Evolutionary conservation across 495 filamentous ascomycete genomes (phyloP), one percentile per base, ranked within the genome.

Genomic region (Poronia punctata): DNA sequence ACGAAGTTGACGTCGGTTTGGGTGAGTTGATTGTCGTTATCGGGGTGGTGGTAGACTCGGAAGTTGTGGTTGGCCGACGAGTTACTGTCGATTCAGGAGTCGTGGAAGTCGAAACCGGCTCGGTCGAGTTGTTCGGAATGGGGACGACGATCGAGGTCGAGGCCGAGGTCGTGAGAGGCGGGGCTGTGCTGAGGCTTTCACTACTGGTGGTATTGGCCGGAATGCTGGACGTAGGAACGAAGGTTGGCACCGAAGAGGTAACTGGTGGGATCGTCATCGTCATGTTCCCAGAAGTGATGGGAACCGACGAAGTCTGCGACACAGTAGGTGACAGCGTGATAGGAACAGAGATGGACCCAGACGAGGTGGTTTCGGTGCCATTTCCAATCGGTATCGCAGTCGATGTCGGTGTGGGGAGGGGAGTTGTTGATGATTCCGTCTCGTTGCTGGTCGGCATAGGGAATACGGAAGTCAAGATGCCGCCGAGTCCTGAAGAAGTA

Each of bases 91-190:
- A 19, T 3, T 35, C 16, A 14, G 43, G 7, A 7, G 14, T 46
- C 25, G 43, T 28, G 3, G 40, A 18, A 29, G 27, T 49, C 3
- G 40, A 46, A 9, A 41, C 11, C n/a, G 57, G 48, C 6, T 31
- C 39, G 2, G 58, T 61, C 3, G 48, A 31, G 21, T 59, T 61
- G 9, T 24, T 27, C n/a, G 46, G 44, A 32, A 56, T 29, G 0
- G 49, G 43, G 11, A 56, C 12, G 5, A 15, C 22, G 16, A 40
- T 47, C 8, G 53, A 47, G 3, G 43, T 47, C 8, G 53, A 47
- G 3, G 48, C 21, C 37, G 22, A 19, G 1, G 51, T 34, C 15
- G 41, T 34, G 33, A 46, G 46, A 24, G 39, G 30, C 5, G 42
- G 38, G 10, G 53, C 50, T 2, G 45, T 29, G 18, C 20, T 38